A percentile compares a stretch with the other conserved stretches of the same genome.
These are phyloP conservation scores for Podila clonocystis DNA, from an alignment of 192 early-diverging fungal species.

Conservation along the genomic window DNA sequence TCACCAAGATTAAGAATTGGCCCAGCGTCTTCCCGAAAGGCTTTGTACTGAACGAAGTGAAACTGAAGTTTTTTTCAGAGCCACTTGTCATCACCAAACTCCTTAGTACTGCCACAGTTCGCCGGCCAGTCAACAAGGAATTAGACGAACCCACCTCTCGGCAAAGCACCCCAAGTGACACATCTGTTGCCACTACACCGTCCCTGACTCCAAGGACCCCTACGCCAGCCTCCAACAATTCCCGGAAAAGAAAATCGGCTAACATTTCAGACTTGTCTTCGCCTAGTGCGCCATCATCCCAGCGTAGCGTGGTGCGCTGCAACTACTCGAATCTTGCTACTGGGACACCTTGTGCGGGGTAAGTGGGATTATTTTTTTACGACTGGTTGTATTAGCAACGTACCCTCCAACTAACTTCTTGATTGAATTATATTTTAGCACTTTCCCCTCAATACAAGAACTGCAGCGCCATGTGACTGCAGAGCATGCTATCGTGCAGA, in stretches of 20 bases:
- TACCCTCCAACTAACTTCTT: not conserved
- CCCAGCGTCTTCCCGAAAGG: not conserved
- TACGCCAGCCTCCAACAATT: not conserved
- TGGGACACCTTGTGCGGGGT: conserved; percentile 6
- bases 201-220: not conserved
- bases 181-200: not conserved
- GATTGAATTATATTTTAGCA: not conserved
- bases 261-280: not conserved
- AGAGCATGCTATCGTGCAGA: conserved; percentile 1
- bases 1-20: conserved; percentile 24
- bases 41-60: not conserved
- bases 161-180: conserved; percentile 2
- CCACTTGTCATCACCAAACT: conserved; percentile 13
- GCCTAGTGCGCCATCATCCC: not conserved
- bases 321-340: conserved; percentile 14
- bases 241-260: conserved; percentile 32
- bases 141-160: not conserved
- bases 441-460: conserved; percentile 2
- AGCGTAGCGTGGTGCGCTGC: conserved; percentile 10
- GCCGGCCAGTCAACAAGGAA: not conserved
- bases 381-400: no score
- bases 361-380: not conserved
- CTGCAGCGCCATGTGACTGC: conserved; percentile 9
- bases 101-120: conserved; percentile 3
- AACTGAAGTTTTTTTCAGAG: not conserved